Evolutionary conservation across 805 yeast genomes (phyloP).

Genomic region (Cyberlindnera bimundalis): DNA sequence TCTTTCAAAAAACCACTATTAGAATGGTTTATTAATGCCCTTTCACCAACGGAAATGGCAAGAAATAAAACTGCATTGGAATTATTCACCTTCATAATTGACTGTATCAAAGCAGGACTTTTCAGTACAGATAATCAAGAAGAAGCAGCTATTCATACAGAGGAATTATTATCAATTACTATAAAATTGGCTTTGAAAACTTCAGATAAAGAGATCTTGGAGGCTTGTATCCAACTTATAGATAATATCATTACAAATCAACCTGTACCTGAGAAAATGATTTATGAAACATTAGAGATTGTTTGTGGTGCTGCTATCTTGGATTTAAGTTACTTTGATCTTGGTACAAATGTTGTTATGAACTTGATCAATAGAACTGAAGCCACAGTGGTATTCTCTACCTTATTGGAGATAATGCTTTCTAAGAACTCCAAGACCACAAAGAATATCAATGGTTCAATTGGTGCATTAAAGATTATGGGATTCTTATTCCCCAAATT

Average conservation of each 20-base stretch:
- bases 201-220: slow-evolving; percentile 34
- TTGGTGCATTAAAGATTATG: slow-evolving; percentile 40
- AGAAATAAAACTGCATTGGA: slow-evolving; percentile 19
- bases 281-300: slow-evolving; percentile 38
- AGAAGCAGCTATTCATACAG: slow-evolving; percentile 32
- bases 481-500: slow-evolving; percentile 29
- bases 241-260: slow-evolving; percentile 45
- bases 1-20: slow-evolving; percentile 40
- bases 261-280: slow-evolving; percentile 38
- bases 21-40: slow-evolving; percentile 33
- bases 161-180: slow-evolving; percentile 32
- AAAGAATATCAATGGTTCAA: slow-evolving; percentile 30
- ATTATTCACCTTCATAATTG: slow-evolving; percentile 37
- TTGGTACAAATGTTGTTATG: slow-evolving; percentile 38
- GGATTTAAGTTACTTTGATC: slow-evolving; percentile 33
- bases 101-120: slow-evolving; percentile 44
- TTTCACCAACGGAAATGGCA: slow-evolving; percentile 30
- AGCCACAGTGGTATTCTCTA: slow-evolving; percentile 13
- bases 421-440: slow-evolving; percentile 16
- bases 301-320: slow-evolving; percentile 42
- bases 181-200: slow-evolving; percentile 40
- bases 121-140: slow-evolving; percentile 31
- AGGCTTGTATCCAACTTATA: slow-evolving; percentile 39
- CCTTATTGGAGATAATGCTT: slow-evolving; percentile 18
- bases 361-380: slow-evolving; percentile 29